Evolutionary conservation across 116 monocot genomes (phyloP), one percentile per base, ranked within the genome.

Genomic region (Papilionanthe hybrid): DNA sequence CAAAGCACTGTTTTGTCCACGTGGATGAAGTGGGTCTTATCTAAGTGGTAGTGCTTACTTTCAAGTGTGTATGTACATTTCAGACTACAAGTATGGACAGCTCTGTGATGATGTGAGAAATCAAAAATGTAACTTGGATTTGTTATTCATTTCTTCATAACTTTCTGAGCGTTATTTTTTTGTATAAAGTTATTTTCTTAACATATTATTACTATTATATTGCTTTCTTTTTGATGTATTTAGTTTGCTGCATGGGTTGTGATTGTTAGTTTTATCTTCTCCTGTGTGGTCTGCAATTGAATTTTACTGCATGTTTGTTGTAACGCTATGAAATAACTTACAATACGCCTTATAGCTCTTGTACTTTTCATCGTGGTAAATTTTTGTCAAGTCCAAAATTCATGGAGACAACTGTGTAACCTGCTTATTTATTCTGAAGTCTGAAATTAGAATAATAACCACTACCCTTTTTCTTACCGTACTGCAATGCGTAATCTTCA

Each of bases 11-110:
- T 75, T 91, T 95, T 78, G n/a, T 79, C 27, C 29, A 85, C 81
- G 55, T 95, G 95, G 95, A 85, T 90, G 87, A 93, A 88, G 77
- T 93, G 83, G 88, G 60, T 85, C 78, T 77, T 79, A 79, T 82
- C 72, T 1, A 77, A 72, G 44, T 77, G 78, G 58, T 60, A 85
- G 78, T 49, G 63, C 12, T 71, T 13, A 43, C 22, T 42, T 73
- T 73, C 73, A 44, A 22, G 20, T 44, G 73, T 73, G 73, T 44
- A 73, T 42, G 1, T 29, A 32, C 71, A 65, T 65, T 23, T 8
- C 27, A 8, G 65, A 27, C 9, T 65, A 65, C 65, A 65, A 65
- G 22, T 65, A 22, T 27, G 65, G 65, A 65, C 65, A 69, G 4
- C 69, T 69, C 37, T 37, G 15, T 15, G 69, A 15, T 69, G 17